Evolutionary conservation across 139 green algal species (phyloP), one percentile per base, ranked within the genome.

Genomic region (Closterium sp.): DNA sequence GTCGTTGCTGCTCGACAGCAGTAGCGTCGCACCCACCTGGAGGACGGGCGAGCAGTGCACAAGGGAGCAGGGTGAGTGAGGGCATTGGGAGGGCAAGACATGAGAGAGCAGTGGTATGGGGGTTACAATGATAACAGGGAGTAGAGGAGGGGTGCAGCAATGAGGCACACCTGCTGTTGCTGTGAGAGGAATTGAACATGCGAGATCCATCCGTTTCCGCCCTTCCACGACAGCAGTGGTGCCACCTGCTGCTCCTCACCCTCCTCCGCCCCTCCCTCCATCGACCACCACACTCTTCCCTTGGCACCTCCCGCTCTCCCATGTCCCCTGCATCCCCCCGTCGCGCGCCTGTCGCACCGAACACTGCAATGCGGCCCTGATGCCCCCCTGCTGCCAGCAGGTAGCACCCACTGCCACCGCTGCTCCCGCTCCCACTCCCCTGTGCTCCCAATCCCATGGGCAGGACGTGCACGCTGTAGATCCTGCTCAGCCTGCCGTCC

Each of bases 1-100:
- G 30, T 94, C 89, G 62, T 94, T 94, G 89, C 22, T 85, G 11
- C 89, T 93, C 11, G 89, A 87, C 45, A 94, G 92, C 31, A 94
- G 70, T 27, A 94, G 32, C 0, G 89, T 94, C 0, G 92, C 89
- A 9, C 42, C 89, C 62, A 1, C 42, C 92, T 94, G 89, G 79
- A 28, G 79, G 79, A 86, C 70, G 9, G 9, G 27, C 28, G 85
- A 87, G 85, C 85, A 87, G 85, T 28, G 28, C 85, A 87, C 85
- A 87, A 19, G 17, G 17, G 7, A 50, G 62, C 19, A 79, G 62
- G 62, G 62, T 27, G 19, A 24, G 62, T 79, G 62, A 79, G 62
- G 62, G 62, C 62, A 79, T 13, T 27, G 62, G 62, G 13, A 79
- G 17, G 62, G 62, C 11, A 79, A 79, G 62, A 79, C 62, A 79